These are phyloP conservation scores for Cercospora zeina DNA, from an alignment of 2,329 filamentous ascomycete genomes.

Conservation along the genomic window DNA sequence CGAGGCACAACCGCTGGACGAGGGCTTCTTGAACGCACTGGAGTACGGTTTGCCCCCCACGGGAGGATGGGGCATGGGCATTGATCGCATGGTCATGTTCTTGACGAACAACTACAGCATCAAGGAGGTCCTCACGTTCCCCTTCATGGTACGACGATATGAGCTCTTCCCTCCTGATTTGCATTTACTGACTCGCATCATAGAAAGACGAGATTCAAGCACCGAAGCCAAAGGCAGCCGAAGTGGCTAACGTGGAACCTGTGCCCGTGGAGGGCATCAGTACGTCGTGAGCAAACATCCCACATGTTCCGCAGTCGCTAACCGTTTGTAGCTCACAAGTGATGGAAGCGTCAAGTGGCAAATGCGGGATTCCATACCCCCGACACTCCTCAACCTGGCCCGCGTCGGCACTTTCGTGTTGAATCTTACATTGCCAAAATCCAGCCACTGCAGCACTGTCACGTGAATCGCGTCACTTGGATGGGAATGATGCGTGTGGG, in stretches of 20 bases:
- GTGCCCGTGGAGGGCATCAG: constrained; percentile 56
- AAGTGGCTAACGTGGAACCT: constrained; percentile 62
- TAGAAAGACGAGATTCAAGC: constrained; percentile 67
- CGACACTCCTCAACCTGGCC: not conserved
- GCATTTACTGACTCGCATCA: not conserved
- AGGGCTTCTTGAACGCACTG: constrained; percentile 87
- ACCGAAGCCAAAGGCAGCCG: constrained; percentile 56
- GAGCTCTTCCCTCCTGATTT: not conserved
- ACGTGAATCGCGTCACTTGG: not conserved
- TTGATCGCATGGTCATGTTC: constrained; percentile 93
- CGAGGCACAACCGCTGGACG: constrained; percentile 92
- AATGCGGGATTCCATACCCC: not conserved
- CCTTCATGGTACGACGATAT: constrained; percentile 67
- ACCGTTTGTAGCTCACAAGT: constrained; percentile 11
- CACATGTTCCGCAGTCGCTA: not conserved
- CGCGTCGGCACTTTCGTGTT: not conserved
- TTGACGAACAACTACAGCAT: constrained; percentile 94
- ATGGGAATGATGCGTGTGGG: not conserved
- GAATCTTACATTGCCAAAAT: not conserved
- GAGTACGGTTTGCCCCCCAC: constrained; percentile 93
- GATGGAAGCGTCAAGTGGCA: not conserved
- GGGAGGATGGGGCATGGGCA: constrained; percentile 91
- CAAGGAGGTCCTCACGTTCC: constrained; percentile 94
- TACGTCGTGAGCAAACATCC: not conserved
- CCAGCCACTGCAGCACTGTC: not conserved